Conservation (phyloP, 2,329 filamentous ascomycete genomes). For the Colletotrichum lentis region DNA sequence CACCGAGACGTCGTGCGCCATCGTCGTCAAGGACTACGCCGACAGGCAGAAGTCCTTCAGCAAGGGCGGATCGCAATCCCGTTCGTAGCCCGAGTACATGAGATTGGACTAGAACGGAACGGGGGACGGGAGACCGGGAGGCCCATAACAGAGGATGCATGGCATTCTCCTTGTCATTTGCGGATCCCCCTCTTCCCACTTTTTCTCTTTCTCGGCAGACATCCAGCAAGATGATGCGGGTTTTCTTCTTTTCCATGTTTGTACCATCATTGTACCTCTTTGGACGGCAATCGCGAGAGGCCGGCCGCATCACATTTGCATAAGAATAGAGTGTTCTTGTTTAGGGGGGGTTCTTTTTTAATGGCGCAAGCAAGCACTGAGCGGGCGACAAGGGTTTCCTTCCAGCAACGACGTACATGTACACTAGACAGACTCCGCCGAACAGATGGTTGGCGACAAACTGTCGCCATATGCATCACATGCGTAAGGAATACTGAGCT, state of each 20-base stretch:
- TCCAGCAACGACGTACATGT: conserved; percentile 32
- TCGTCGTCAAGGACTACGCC: conserved; percentile 82
- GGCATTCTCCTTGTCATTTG: conserved; percentile 6
- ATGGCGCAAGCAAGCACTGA: conserved; percentile 23
- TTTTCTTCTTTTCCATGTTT: conserved; percentile 17
- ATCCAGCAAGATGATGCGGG: conserved; percentile 20
- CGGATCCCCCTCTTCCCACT: conserved; percentile 1
- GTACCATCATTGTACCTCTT: conserved; percentile 30
- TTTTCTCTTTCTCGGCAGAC: not conserved
- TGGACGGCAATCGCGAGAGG: conserved; percentile 20
- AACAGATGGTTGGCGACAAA: not conserved
- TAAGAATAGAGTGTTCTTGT: not conserved
- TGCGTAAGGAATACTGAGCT: not conserved
- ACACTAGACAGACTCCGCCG: conserved; percentile 31
- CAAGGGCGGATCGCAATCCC: conserved; percentile 47
- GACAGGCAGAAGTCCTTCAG: conserved; percentile 67
- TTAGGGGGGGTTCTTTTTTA: no score
- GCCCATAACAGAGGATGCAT: no score
- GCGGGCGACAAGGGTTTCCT: conserved; percentile 13
- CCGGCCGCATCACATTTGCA: conserved; percentile 11
- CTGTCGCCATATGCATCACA: conserved; percentile 2
- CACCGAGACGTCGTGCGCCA: conserved; percentile 82
- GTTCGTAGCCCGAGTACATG: conserved; percentile 29
- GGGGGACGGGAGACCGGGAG: no score
- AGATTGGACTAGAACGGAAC: not conserved